Evolutionary conservation across 768 basidiomycete species (phyloP).

Genomic region (Tulasnella sp.): DNA sequence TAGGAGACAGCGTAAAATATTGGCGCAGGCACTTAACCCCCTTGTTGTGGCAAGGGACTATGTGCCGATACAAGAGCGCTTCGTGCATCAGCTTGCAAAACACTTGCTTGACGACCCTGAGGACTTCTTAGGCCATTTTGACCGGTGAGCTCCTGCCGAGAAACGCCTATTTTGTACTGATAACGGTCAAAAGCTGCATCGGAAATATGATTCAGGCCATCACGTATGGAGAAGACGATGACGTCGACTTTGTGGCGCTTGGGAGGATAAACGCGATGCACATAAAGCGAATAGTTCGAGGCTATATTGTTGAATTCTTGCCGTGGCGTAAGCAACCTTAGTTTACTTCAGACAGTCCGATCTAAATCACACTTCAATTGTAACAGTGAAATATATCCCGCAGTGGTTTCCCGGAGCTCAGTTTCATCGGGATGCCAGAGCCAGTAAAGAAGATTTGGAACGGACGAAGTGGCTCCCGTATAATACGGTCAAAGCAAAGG

Average conservation of each 20-base stretch:
- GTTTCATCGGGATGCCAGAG: not conserved
- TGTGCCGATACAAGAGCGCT: not conserved
- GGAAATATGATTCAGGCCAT: not conserved
- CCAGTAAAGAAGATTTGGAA: not conserved
- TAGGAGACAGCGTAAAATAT: not conserved
- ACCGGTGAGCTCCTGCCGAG: not conserved
- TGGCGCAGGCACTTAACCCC: not conserved
- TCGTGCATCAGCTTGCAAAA: not conserved
- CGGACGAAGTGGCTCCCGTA: not conserved
- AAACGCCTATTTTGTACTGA: not conserved
- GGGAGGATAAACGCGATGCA: too few relatives aligned
- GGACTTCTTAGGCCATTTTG: not conserved
- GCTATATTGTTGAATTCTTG: not conserved
- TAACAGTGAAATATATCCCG: slow-evolving; percentile 2
- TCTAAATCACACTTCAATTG: too few relatives aligned
- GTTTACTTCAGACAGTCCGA: too few relatives aligned
- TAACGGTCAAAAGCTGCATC: not conserved
- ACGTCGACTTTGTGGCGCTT: not conserved
- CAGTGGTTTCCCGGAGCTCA: slow-evolving; percentile 4
- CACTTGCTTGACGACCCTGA: not conserved
- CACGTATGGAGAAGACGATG: not conserved
- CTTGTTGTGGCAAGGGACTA: not conserved
- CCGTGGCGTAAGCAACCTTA: not conserved
- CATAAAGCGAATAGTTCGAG: not conserved
- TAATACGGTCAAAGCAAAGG: too few relatives aligned